Evolutionary conservation across 176 grass and related monocot genomes (phyloP), one percentile per base, ranked within the genome.

Genomic region (Puccinellia tenuiflora): DNA sequence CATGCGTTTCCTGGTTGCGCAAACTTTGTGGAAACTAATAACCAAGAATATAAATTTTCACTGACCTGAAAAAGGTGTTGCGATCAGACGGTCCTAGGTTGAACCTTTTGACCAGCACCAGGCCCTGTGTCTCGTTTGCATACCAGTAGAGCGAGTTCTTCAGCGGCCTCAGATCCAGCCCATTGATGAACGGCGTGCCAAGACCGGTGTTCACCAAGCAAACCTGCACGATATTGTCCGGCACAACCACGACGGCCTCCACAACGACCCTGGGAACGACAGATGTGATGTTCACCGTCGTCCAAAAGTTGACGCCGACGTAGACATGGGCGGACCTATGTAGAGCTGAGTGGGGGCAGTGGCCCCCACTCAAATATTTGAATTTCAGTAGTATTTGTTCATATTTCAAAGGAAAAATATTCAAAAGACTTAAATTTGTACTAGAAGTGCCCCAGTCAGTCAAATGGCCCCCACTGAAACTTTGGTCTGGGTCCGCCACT

Each of bases 51-150:
- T 38, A 2, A 38, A 38, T 38, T 38, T 38, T 38, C n/a, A 73
- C 35, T 84, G 20, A 81, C 91, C 91, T 90, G 16, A 78, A 10
- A 4, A 38, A 6, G 35, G 15, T 64, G 18, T 64, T 0, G 5
- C 4, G 35, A 38, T 70, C 38, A 1, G 71, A 50, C 1, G 87
- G 73, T 1, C 92, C 92, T 5, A 88, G 68, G 62, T 94, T 82
- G 5, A 17, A 2, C 31, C 90, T 59, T 7, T 0, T 18, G 12
- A 82, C 4, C 4, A 90, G 62, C 8, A 83, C 40, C 1, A 95
- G 79, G 4, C 66, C 77, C 46, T 78, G 85, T 7, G 62, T 81
- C 18, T 35, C 72, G 50, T 80, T 86, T 2, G 3, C 75, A 0
- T 45, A 57, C 3, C 50, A 55, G 29, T 88, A 92, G 4, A 88